These are phyloP conservation scores for Zangia roseola DNA, from an alignment of 768 basidiomycete genomes.

Conservation along the genomic window DNA sequence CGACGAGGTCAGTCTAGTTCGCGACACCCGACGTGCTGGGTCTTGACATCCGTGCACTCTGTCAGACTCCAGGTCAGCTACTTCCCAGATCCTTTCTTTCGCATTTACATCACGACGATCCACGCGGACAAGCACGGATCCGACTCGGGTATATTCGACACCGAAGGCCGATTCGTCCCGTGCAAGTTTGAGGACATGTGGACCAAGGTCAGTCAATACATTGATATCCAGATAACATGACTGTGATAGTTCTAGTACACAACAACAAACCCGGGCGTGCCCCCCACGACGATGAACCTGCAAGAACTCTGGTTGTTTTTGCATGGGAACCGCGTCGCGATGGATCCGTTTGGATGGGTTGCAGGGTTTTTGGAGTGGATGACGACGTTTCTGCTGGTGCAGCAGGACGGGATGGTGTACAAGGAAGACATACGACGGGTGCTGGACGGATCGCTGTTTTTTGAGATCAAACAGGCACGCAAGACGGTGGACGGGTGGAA, in stretches of 20 bases:
- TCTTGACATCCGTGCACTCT: neutral
- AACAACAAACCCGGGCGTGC: constrained; percentile 1
- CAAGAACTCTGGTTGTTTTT: constrained; percentile 32
- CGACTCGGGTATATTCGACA: constrained; percentile 42
- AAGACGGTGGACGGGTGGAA: constrained; percentile 21
- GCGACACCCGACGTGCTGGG: neutral
- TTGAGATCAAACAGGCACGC: constrained; percentile 30
- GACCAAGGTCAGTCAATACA: constrained; percentile 36
- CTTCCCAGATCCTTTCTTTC: constrained; percentile 43
- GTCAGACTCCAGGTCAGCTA: constrained; percentile 19
- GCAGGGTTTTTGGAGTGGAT: constrained; percentile 40
- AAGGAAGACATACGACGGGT: constrained; percentile 43
- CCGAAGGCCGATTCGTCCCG: constrained; percentile 41
- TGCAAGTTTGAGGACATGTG: constrained; percentile 46
- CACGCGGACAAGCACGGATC: constrained; percentile 43
- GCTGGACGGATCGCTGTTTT: constrained; percentile 41
- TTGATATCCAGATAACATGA: too few species aligned
- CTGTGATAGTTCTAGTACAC: constrained; percentile 21
- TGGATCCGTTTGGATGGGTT: constrained; percentile 38
- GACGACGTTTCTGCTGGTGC: constrained; percentile 39
- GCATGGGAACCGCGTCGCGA: constrained; percentile 32
- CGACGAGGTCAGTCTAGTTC: constrained; percentile 23
- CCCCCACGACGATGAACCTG: constrained; percentile 27
- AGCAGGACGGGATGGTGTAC: constrained; percentile 37
- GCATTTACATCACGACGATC: constrained; percentile 35